Base-by-base conservation (phyloP, 1,284 basidiomycete genomes). In the Salmacisia buchloeana region DNA sequence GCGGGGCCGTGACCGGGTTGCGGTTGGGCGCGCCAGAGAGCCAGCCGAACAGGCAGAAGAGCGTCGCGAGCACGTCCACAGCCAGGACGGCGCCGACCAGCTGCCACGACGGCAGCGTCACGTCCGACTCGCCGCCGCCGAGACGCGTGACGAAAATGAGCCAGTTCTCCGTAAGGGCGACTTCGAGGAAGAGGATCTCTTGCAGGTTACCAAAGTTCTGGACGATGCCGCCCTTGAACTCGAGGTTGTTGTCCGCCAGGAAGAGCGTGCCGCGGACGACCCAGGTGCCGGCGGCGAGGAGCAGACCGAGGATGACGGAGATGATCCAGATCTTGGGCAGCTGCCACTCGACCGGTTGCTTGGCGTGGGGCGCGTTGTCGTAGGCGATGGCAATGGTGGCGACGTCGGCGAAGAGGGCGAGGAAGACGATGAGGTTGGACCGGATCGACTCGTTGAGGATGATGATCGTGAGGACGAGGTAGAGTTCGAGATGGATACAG, bases 281-380 rank as follows among this genome's bases (percentile, higher is more conserved):
- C 84, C 84, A 85, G 10, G 84, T 85, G 58, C 81, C 84, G 58
- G 77, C 83, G 38, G 83, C 83, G 35, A 84, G 81, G 2, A 83
- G 65, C 9, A 83, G 59, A 72, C 81, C 80, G 62, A 80, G 70
- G 63, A 83, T 77, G 56, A 82, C 82, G 34, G 82, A 83, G 72
- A 85, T 83, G 72, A 85, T 80, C 84, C 84, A 85, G 58, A 85
- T 83, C 80, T 84, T 85, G 41, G 84, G 83, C 58, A 85, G 73
- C 74, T 85, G 84, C 84, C 84, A 85, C 73, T 85, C 84, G 65
- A 85, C 84, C 12, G 84, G 84, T 60, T 79, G 71, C 60, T 78
- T 77, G 21, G 83, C 82, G 70, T 81, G 82, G 12, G 84, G 84
- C 10, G 84, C 84, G 68, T 82, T 82, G 75, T 83, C 82, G 72